Base-by-base conservation (phyloP, 2,329 filamentous ascomycete genomes). In the Cladosporium sp. region DNA sequence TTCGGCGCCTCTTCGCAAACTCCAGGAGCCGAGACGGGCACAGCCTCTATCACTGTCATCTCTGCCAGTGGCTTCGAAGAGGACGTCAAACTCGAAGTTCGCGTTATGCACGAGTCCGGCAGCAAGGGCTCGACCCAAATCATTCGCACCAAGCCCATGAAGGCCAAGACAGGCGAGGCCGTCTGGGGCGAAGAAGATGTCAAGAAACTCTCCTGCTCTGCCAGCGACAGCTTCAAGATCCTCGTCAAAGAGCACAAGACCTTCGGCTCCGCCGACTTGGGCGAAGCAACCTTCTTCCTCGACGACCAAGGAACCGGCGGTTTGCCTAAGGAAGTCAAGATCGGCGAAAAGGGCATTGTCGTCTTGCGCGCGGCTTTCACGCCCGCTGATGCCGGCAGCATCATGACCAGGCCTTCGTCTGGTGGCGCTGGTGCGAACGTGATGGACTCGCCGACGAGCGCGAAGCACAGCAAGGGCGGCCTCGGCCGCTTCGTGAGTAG, bases 121-220 rank as follows among this genome's bases (percentile, higher is more conserved):
- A 26, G 33, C 56, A 93, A 90, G 78, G 85, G 84, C 58, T 82
- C 79, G 59, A 97, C 95, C 80, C 86, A 90, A 55, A 82, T 99
- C 55, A 89, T 93, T 80, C 97, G 98, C 83, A 97, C 93, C 26
- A 96, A 97, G 77, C 90, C 95, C 69, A 86, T 91, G 80, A 97
- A 97, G 78, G 85, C 89, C 0, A 80, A 86, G 3, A 82, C 81
- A 1, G 91, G 90, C 1, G 80, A 84, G 3, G 86, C 91, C 67
- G 84, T 82, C 21, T 96, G 88, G 77, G 89, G 56, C 81, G 68
- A 66, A 49, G 64, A 57, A 3, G 62, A 62, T 18, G 88, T 87
- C 0, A 94, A 95, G 82, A 93, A 89, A 73, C 84, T 91, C 26
- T 82, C 84, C 12, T 96, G 93, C 79, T 86, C 89, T 0, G 89